Conservation (phyloP, 1,284 basidiomycete species). For the Heliocybe sulcata region DNA sequence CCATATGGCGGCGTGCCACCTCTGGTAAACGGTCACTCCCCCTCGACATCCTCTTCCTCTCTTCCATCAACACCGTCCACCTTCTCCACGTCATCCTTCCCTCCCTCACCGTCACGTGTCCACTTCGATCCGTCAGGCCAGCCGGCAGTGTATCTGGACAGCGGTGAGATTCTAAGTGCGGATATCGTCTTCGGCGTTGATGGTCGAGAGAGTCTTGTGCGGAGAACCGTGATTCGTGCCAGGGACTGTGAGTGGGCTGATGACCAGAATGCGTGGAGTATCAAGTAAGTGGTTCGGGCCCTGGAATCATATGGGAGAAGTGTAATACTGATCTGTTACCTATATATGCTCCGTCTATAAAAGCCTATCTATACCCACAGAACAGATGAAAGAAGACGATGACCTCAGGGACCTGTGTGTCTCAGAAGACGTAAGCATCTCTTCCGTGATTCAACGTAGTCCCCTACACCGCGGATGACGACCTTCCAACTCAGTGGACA, state of each 20-base stretch:
- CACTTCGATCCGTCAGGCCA: neutral
- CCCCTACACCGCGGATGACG: no score
- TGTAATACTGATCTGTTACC: neutral
- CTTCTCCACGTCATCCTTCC: neutral
- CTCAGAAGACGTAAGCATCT: conserved; percentile 20
- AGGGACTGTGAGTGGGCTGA: conserved; percentile 3
- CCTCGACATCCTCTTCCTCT: neutral
- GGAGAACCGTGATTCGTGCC: neutral
- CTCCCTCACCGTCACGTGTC: neutral
- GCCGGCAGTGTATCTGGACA: neutral
- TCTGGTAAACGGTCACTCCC: neutral
- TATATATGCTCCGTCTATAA: neutral
- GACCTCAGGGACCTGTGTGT: conserved; percentile 25
- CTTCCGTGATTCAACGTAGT: neutral
- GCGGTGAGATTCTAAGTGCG: neutral
- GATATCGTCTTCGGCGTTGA: neutral
- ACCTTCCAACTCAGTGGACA: neutral
- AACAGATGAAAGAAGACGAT: conserved; percentile 25
- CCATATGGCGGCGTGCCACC: neutral
- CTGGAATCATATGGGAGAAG: no score
- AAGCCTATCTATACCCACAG: conserved; percentile 24
- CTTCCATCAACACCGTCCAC: neutral
- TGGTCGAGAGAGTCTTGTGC: neutral
- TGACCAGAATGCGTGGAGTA: neutral
- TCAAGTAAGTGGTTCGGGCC: neutral